Base-by-base conservation (phyloP, 257 asterid species). In the Primulina huaijiensis region DNA sequence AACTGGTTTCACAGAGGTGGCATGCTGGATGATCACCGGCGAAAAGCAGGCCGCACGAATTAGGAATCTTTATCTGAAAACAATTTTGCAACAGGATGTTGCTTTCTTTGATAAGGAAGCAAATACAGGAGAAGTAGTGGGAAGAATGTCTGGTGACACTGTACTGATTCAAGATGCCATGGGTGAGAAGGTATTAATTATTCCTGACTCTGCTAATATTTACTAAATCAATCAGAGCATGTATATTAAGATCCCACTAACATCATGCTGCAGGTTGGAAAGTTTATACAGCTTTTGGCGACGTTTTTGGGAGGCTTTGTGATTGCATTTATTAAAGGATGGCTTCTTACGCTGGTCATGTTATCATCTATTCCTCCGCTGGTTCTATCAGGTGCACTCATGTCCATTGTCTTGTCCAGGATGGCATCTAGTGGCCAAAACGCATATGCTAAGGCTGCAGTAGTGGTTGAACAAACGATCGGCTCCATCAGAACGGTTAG, bases 1-100 rank as follows among this genome's bases (percentile, higher is more conserved):
- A 0, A 58, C 31, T 67, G 60, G 40, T 61, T 34, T 52, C 43
- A 64, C 67, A 92, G 98, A 92, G 92, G 87, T 84, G 67, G 66
- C 79, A 33, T 84, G 85, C 59, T 92, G 98, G 97, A 85, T 81
- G 82, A 74, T 92, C 77, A 88, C 95, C 0, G 96, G 96, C n/a
- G 96, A 88, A 71, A 83, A 96, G 83, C 98, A 92, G 78, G 91
- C 94, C 4, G 85, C 94, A 5, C 72, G 89, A 38, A 80, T 92
- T 50, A 82, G 89, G 78, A 73, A 79, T 14, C 78, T 86, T 7
- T 89, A 92, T 62, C 72, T 89, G 76, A 80, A 52, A 64, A 82
- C 90, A 6, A 78, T 92, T 55, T 81, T 92, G 73, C 82, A 84
- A 25, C 98, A 92, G 77, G 98, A 92, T 71, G 85, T 92, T 62